These are phyloP conservation scores for Candida berthetii DNA, from an alignment of 805 yeast genomes.

Conservation along the genomic window DNA sequence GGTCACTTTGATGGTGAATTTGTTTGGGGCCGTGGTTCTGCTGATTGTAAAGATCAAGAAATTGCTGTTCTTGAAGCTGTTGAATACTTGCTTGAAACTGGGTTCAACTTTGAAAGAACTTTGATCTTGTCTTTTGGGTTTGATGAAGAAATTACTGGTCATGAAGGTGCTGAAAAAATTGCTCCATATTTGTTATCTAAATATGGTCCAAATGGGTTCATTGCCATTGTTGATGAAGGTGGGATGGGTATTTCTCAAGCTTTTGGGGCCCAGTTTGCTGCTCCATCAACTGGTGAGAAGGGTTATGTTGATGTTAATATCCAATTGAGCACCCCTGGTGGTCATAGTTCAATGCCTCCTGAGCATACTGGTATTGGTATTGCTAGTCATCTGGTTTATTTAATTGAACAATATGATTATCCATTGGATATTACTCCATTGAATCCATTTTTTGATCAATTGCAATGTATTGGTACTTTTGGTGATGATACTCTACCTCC, in stretches of 20 bases:
- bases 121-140: constrained; percentile 56
- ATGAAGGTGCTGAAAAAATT: constrained; percentile 43
- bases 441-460: constrained; percentile 54
- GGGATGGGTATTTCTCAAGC: constrained; percentile 22
- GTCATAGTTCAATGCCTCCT: constrained; percentile 77
- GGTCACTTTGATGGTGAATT: constrained; percentile 50
- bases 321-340: constrained; percentile 58
- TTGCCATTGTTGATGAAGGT: constrained; percentile 73
- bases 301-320: constrained; percentile 50
- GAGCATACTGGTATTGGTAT: constrained; percentile 78
- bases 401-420: constrained; percentile 49
- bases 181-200: constrained; percentile 38
- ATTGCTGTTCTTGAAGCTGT: constrained; percentile 51
- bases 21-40: constrained; percentile 60
- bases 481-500: constrained; percentile 21
- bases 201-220: constrained; percentile 56
- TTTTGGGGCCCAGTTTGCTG: constrained; percentile 36
- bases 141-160: constrained; percentile 61
- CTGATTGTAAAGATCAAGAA: constrained; percentile 58
- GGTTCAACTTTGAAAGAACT: constrained; percentile 44
- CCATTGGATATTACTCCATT: constrained; percentile 36
- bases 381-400: constrained; percentile 48
- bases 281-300: constrained; percentile 55
- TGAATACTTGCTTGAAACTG: constrained; percentile 34
- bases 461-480: constrained; percentile 56